phyloP scores from a whole-genome alignment of 2,329 filamentous ascomycete genomes.

The Aspergillus nomiae region DNA sequence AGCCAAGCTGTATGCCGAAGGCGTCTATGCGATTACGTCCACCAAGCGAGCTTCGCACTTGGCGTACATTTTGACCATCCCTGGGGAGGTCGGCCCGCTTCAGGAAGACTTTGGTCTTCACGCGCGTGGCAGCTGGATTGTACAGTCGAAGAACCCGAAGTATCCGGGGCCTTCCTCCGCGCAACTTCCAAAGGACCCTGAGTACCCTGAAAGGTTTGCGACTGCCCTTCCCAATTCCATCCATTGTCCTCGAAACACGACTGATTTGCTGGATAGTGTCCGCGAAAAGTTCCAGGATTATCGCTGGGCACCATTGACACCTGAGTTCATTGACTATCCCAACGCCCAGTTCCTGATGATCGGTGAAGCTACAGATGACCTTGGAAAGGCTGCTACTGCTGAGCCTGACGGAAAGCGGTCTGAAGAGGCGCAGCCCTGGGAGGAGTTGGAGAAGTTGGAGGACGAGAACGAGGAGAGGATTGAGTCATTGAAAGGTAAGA shows the following conservation, averaged over 20 bases:
- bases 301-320: conserved; percentile 73
- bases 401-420: conserved; percentile 48
- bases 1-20: conserved; percentile 77
- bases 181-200: conserved; percentile 64
- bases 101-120: conserved; percentile 74
- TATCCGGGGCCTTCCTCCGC: conserved; percentile 66
- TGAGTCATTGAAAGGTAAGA: conserved; percentile 56
- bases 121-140: conserved; percentile 72
- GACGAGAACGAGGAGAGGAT: conserved; percentile 72
- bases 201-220: conserved; percentile 68
- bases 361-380: conserved; percentile 53
- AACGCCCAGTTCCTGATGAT: conserved; percentile 79
- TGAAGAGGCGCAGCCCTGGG: conserved; percentile 64
- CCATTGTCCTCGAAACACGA: background rate
- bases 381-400: conserved; percentile 39
- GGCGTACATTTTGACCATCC: conserved; percentile 77
- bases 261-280: conserved; percentile 50
- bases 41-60: conserved; percentile 74
- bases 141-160: conserved; percentile 79
- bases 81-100: conserved; percentile 67
- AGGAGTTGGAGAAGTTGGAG: conserved; percentile 74
- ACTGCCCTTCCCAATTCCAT: background rate
- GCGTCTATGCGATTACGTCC: conserved; percentile 78
- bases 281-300: conserved; percentile 70
- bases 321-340: conserved; percentile 72